These are phyloP conservation scores for Fraxinus quadrangulata DNA, from an alignment of 257 asterid genomes.

Conservation along the genomic window DNA sequence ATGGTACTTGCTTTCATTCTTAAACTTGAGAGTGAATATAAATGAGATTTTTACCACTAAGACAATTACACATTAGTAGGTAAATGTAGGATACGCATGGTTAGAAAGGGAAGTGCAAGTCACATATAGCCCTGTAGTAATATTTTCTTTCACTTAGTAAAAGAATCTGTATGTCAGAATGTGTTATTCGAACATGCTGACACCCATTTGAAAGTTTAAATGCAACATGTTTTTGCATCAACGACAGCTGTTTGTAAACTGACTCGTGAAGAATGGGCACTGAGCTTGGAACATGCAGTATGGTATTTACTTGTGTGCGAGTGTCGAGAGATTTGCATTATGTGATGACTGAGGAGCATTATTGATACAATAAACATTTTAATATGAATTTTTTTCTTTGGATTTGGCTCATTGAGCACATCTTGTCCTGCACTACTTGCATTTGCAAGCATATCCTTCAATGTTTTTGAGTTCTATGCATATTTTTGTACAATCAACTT, in stretches of 20 bases:
- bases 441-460: background rate
- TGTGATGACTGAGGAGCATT: background rate
- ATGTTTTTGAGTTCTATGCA: constrained; percentile 7
- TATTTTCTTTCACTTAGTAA: background rate
- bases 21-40: background rate
- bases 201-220: constrained; percentile 6
- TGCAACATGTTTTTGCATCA: constrained; percentile 6
- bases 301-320: background rate
- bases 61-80: background rate
- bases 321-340: background rate
- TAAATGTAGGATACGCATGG: background rate
- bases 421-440: constrained; percentile 18
- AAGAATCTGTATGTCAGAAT: background rate
- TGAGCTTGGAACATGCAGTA: constrained; percentile 3
- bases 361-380: background rate
- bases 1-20: background rate
- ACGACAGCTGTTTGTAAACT: background rate
- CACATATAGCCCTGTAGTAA: background rate
- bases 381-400: constrained; percentile 20
- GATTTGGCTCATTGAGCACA: constrained; percentile 15
- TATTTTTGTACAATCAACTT: constrained; percentile 38
- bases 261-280: constrained; percentile 9
- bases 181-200: background rate
- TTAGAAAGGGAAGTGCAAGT: constrained; percentile 9
- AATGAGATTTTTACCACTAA: background rate